Conservation (phyloP, 2,329 filamentous ascomycete species). For the Ceratocystis smalleyi region DNA sequence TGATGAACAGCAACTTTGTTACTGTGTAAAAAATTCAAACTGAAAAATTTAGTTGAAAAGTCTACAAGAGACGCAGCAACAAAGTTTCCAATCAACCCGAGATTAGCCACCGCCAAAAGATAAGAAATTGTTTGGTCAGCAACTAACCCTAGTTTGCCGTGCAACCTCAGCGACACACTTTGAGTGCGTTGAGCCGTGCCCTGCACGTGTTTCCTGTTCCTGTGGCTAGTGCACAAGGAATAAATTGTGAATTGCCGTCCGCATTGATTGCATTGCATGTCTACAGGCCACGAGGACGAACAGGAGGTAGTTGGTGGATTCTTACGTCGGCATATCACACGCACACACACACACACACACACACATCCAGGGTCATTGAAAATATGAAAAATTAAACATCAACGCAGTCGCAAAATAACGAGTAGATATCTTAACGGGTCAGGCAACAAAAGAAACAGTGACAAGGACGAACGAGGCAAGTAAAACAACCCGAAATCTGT, state of each 20-base stretch:
- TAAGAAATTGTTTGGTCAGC: background rate
- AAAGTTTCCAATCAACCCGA: constrained; percentile 4
- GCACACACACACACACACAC: background rate
- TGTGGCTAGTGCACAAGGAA: no score
- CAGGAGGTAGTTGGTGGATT: no score
- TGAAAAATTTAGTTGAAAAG: background rate
- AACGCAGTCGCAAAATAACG: background rate
- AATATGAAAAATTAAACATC: background rate
- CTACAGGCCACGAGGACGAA: no score
- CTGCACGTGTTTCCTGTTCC: no score
- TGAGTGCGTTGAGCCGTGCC: no score
- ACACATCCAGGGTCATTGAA: background rate
- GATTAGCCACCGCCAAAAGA: background rate
- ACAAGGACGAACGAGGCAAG: background rate
- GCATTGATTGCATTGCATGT: no score
- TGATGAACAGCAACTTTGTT: background rate
- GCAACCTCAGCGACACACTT: background rate
- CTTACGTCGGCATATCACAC: background rate
- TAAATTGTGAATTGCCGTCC: no score
- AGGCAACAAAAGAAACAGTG: background rate
- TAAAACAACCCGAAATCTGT: no score
- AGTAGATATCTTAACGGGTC: background rate
- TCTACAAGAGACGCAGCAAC: background rate
- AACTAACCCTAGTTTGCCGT: background rate
- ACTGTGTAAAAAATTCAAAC: background rate